These are phyloP conservation scores for Aegilops speltoides DNA, from an alignment of 176 grass and related monocot species.

Conservation along the genomic window DNA sequence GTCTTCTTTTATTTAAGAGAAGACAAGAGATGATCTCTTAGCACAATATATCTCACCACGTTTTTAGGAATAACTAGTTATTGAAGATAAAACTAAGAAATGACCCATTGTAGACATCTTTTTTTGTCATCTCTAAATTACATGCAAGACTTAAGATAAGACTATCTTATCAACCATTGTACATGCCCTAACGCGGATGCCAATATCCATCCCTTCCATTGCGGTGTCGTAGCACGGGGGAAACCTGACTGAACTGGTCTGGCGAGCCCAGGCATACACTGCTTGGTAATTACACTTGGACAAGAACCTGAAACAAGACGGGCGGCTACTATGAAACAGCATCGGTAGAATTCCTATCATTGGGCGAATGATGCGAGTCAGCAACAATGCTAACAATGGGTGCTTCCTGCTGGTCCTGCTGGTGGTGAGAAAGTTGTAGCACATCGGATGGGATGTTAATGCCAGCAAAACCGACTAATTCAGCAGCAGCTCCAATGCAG, in stretches of 20 bases:
- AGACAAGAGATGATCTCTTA: too few relatives aligned
- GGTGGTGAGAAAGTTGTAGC: slow-evolving; percentile 14
- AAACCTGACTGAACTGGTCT: background rate
- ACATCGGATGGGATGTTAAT: slow-evolving; percentile 68
- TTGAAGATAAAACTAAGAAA: too few relatives aligned
- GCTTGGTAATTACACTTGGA: background rate
- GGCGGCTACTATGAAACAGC: background rate
- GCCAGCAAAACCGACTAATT: slow-evolving; percentile 83
- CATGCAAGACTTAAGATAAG: too few relatives aligned
- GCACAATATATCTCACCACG: too few relatives aligned
- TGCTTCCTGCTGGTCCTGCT: slow-evolving; percentile 45
- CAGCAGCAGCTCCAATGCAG: slow-evolving; percentile 69
- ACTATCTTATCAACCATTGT: too few relatives aligned
- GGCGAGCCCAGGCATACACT: background rate
- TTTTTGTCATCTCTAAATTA: too few relatives aligned
- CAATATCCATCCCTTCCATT: background rate
- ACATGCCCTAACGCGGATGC: too few relatives aligned
- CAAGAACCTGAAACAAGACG: background rate
- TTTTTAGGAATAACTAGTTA: too few relatives aligned
- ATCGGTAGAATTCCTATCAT: slow-evolving; percentile 18
- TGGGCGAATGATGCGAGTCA: slow-evolving; percentile 36
- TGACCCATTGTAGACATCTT: too few relatives aligned
- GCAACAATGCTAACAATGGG: slow-evolving; percentile 35
- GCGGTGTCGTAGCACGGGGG: background rate
- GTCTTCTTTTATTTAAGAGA: too few relatives aligned